Evolutionary conservation across 2,329 filamentous ascomycete genomes (phyloP).

Genomic region (Pestalotiopsis fici): DNA sequence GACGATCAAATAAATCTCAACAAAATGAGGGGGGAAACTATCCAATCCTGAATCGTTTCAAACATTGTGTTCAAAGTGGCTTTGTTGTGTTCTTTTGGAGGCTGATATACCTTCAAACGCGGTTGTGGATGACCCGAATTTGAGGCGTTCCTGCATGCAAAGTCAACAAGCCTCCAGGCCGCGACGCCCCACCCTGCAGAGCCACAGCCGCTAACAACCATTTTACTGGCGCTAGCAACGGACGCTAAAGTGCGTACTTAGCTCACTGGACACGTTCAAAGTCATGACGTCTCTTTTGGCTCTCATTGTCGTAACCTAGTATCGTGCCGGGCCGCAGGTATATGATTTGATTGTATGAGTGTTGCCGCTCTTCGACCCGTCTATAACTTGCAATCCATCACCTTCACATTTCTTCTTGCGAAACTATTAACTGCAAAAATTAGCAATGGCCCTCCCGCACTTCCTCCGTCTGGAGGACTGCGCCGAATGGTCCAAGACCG

Average conservation of each 20-base stretch:
- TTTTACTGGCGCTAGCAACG: neutral
- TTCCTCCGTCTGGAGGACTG: constrained; percentile 73
- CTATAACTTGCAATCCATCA: neutral
- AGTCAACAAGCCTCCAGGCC: neutral
- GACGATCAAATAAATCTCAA: neutral
- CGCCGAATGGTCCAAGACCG: constrained; percentile 72
- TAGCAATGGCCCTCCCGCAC: constrained; percentile 75
- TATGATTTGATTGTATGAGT: neutral
- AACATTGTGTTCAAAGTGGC: neutral
- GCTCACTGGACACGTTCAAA: neutral
- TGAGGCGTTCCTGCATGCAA: neutral
- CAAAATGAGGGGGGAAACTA: neutral
- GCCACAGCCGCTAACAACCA: neutral
- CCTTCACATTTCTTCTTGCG: neutral
- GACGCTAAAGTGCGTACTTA: neutral
- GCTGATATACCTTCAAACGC: neutral
- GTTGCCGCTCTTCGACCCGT: neutral
- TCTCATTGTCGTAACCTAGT: neutral
- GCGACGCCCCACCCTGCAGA: neutral
- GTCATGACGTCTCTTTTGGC: constrained; percentile 5
- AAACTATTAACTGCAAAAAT: neutral
- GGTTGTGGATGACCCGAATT: neutral
- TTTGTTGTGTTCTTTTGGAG: neutral
- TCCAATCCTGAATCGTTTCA: neutral
- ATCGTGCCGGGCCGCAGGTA: neutral